Conservation (phyloP, 768 basidiomycete genomes). For the Agaricus subrufescens region DNA sequence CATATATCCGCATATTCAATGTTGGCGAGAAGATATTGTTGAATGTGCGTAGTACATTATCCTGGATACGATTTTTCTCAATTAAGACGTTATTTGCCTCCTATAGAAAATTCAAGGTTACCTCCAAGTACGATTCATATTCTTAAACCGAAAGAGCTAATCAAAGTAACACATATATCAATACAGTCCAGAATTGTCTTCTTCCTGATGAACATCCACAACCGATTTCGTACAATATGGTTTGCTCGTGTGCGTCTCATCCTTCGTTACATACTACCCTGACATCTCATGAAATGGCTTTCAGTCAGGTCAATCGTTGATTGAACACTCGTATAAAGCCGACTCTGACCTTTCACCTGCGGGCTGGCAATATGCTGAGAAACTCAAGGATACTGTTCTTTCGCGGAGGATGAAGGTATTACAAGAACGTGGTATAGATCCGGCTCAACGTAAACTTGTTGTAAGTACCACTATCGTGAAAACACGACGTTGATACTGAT, state of each 20-base stretch:
- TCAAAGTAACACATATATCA: neutral
- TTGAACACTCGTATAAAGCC: conserved; percentile 98
- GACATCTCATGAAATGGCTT: neutral
- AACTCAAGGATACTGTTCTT: conserved; percentile 84
- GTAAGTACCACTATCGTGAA: conserved; percentile 35
- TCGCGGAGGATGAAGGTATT: conserved; percentile 75
- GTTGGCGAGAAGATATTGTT: conserved; percentile 96
- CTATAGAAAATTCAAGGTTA: conserved; percentile 81
- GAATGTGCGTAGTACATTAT: conserved; percentile 51
- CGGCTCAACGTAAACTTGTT: conserved; percentile 57
- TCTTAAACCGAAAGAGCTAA: neutral
- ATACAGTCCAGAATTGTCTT: conserved; percentile 88
- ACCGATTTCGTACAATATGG: conserved; percentile 87
- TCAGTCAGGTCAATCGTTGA: conserved; percentile 96
- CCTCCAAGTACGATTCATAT: conserved; percentile 51
- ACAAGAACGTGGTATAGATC: conserved; percentile 64
- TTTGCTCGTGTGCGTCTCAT: conserved; percentile 77
- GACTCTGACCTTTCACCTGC: conserved; percentile 94
- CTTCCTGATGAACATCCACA: conserved; percentile 99
- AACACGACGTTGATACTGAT: neutral
- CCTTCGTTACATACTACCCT: neutral
- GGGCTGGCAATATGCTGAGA: conserved; percentile 94
- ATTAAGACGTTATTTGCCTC: neutral
- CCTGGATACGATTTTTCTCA: neutral
- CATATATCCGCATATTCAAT: conserved; percentile 92